Percentiles rank a stretch among this genome's conserved stretches.
Conservation (phyloP, 148 eudicot genomes). For the Rhododendron kiyosumense region DNA sequence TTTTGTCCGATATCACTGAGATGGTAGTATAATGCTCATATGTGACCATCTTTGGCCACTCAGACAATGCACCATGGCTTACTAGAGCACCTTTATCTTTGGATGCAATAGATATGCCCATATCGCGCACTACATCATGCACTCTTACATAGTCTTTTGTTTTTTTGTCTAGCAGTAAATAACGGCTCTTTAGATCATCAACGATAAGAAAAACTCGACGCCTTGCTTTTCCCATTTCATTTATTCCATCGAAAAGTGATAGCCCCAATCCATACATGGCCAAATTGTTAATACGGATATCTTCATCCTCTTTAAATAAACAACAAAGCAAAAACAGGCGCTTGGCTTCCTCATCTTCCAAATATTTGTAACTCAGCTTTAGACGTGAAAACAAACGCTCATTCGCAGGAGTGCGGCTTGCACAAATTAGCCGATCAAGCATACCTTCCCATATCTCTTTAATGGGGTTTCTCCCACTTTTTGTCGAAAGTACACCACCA, state of each 20-base stretch:
- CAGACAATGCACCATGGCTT: conserved; percentile 26
- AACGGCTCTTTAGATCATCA: too few species aligned
- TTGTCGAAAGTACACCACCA: conserved; percentile 18
- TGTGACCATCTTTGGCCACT: conserved; percentile 25
- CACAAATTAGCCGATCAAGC: background rate
- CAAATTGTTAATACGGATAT: too few species aligned
- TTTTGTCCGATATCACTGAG: conserved; percentile 28
- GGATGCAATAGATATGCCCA: conserved; percentile 7
- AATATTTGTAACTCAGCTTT: conserved; percentile 31
- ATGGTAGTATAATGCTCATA: conserved; percentile 21
- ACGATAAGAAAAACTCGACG: too few species aligned
- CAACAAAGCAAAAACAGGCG: too few species aligned
- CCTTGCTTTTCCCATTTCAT: too few species aligned
- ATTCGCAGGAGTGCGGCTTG: background rate
- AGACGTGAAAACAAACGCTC: conserved; percentile 1
- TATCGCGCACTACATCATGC: conserved; percentile 41
- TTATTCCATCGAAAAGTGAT: too few species aligned
- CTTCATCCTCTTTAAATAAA: too few species aligned
- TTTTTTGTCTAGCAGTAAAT: background rate
- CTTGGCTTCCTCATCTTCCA: background rate
- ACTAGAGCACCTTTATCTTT: conserved; percentile 21
- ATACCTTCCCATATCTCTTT: background rate
- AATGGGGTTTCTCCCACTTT: background rate
- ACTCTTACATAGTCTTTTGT: conserved; percentile 20
- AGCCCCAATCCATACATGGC: too few species aligned